These are phyloP conservation scores for Chrysophaeum taylorii DNA, from an alignment of 352 stramenopile genomes.

Conservation along the genomic window DNA sequence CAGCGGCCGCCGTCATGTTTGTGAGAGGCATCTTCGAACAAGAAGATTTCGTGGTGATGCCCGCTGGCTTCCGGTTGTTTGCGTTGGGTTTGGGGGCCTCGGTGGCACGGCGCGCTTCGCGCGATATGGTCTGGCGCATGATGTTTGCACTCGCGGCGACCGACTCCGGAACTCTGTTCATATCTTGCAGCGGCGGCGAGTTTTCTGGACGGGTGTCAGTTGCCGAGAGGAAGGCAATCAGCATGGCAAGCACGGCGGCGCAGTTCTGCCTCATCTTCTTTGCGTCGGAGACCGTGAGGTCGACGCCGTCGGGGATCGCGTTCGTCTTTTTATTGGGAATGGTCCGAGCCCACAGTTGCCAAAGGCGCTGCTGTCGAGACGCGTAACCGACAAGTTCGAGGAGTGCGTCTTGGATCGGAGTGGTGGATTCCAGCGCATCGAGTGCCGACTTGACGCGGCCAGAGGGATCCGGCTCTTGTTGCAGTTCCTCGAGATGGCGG, in stretches of 20 bases:
- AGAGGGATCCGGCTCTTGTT: background rate
- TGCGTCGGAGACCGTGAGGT: constrained; percentile 7
- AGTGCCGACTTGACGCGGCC: background rate
- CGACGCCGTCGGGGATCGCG: background rate
- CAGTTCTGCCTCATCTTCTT: constrained; percentile 6
- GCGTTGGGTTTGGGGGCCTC: too few relatives aligned
- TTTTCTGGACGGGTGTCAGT: too few relatives aligned
- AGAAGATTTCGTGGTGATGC: too few relatives aligned
- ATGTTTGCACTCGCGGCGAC: background rate
- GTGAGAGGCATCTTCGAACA: too few relatives aligned
- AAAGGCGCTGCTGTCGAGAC: constrained; percentile 9
- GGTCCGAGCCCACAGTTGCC: background rate
- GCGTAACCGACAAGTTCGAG: constrained; percentile 13
- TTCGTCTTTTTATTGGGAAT: background rate
- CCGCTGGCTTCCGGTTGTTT: too few relatives aligned
- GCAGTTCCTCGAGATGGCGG: background rate
- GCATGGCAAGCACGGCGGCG: constrained; percentile 1
- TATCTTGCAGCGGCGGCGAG: background rate
- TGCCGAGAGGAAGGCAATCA: background rate
- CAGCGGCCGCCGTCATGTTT: too few relatives aligned
- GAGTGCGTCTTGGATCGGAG: background rate
- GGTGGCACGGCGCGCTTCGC: too few relatives aligned
- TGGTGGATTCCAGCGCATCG: background rate
- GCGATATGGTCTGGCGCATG: background rate
- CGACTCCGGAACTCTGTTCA: background rate